These are phyloP conservation scores for Coccomyxa sp. DNA, from an alignment of 139 green algal genomes.

Conservation along the genomic window DNA sequence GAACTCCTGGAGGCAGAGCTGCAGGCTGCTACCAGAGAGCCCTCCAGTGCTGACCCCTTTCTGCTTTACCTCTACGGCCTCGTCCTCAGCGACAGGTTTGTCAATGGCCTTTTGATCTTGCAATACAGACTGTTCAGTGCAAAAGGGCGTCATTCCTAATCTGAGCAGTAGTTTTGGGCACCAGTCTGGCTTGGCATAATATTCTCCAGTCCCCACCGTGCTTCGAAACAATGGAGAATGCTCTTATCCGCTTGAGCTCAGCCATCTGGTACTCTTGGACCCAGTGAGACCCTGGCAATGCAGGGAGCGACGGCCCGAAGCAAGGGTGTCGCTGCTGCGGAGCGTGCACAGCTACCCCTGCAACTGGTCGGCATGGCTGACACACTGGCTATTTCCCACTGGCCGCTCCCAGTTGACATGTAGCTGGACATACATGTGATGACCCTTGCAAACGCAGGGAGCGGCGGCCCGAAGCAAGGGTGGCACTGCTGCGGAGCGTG, in stretches of 20 bases:
- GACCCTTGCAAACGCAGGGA: slow-evolving; percentile 12
- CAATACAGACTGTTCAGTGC: neutral
- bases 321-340: slow-evolving; percentile 32
- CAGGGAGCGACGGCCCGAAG: slow-evolving; percentile 38
- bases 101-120: neutral
- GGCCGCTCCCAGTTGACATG: neutral
- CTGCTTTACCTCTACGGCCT: slow-evolving; percentile 70
- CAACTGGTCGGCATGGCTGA: slow-evolving; percentile 92
- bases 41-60: slow-evolving; percentile 52
- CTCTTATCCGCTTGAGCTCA: too few relatives aligned
- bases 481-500: slow-evolving; percentile 45
- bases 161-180: too few relatives aligned
- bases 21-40: neutral
- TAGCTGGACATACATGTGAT: neutral
- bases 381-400: neutral
- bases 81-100: slow-evolving; percentile 60
- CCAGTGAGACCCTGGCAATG: neutral
- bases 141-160: too few relatives aligned
- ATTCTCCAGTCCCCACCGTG: too few relatives aligned
- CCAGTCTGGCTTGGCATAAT: too few relatives aligned
- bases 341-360: slow-evolving; percentile 71
- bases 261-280: too few relatives aligned
- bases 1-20: slow-evolving; percentile 28
- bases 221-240: too few relatives aligned
- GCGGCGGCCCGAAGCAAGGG: slow-evolving; percentile 35